phyloP scores from a whole-genome alignment of 2,329 filamentous ascomycete species.

The Teratosphaeria zuluensis region DNA sequence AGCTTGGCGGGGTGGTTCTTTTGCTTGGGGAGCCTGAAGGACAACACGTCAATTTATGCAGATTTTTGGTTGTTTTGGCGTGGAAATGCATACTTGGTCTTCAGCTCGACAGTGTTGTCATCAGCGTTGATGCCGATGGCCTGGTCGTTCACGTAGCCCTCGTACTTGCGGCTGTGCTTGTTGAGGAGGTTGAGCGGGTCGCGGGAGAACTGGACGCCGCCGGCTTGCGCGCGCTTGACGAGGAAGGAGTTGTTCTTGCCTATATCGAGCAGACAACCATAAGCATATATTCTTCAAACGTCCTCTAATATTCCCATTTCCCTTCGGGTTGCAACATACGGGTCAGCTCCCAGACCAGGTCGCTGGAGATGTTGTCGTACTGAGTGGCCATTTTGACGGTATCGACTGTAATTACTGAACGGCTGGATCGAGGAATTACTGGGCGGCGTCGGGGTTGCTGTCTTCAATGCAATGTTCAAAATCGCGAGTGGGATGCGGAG shows the following conservation, averaged over 20 bases:
- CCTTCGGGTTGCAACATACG: constrained; percentile 77
- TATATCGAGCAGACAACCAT: constrained; percentile 30
- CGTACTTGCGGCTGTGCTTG: constrained; percentile 86
- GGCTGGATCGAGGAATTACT: neutral
- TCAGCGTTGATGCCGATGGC: constrained; percentile 72
- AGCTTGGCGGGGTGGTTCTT: constrained; percentile 61
- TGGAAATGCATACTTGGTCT: constrained; percentile 68
- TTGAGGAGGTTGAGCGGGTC: constrained; percentile 92
- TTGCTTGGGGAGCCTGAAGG: constrained; percentile 59
- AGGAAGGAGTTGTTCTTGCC: constrained; percentile 84
- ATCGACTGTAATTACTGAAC: neutral
- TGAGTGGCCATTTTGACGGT: constrained; percentile 47
- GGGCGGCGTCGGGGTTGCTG: neutral
- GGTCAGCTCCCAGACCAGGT: constrained; percentile 90
- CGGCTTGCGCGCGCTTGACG: constrained; percentile 74
- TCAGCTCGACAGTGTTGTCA: constrained; percentile 70
- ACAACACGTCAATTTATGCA: constrained; percentile 54
- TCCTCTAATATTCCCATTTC: too few relatives aligned
- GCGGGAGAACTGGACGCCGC: constrained; percentile 81
- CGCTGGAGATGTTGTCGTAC: constrained; percentile 63
- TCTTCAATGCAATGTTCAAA: neutral
- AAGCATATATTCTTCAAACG: too few relatives aligned
- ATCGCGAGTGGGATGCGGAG: neutral
- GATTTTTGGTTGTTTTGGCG: constrained; percentile 62
- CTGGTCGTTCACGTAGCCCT: constrained; percentile 90